Conservation (phyloP, 176 grass and related monocot genomes). For the Guadua angustifolia region DNA sequence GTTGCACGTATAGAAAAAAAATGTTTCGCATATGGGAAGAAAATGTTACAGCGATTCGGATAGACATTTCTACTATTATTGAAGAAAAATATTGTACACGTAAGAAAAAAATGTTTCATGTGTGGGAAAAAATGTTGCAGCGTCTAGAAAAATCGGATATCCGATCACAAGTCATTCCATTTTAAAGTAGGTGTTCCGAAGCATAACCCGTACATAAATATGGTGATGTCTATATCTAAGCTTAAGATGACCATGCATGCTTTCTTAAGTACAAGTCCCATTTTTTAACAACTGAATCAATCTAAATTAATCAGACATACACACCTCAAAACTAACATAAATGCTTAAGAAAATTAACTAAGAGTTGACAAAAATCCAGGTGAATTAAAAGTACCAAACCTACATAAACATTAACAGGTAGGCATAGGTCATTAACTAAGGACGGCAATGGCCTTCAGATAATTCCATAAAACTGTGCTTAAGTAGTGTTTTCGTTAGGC, state of each 20-base stretch:
- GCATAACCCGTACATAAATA: too few species aligned
- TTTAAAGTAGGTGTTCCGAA: too few species aligned
- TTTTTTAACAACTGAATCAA: neutral
- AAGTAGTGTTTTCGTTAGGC: neutral
- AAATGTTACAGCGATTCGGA: too few species aligned
- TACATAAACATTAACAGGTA: neutral
- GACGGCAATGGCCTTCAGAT: neutral
- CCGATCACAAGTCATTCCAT: too few species aligned
- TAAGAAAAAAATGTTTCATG: too few species aligned
- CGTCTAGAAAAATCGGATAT: too few species aligned
- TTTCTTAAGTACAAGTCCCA: neutral
- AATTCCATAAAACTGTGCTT: neutral
- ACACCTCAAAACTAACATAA: neutral
- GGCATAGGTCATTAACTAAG: neutral
- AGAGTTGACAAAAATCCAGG: neutral
- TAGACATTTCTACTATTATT: too few species aligned
- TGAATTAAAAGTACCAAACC: neutral
- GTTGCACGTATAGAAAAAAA: too few species aligned
- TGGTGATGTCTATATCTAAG: neutral
- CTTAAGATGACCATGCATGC: neutral
- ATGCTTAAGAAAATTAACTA: neutral
- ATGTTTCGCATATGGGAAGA: too few species aligned
- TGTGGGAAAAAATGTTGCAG: too few species aligned
- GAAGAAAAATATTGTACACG: too few species aligned
- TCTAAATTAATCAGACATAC: neutral